Evolutionary conservation across 2,329 filamentous ascomycete genomes (phyloP).

Genomic region (Ophiocordyceps sinensis): DNA sequence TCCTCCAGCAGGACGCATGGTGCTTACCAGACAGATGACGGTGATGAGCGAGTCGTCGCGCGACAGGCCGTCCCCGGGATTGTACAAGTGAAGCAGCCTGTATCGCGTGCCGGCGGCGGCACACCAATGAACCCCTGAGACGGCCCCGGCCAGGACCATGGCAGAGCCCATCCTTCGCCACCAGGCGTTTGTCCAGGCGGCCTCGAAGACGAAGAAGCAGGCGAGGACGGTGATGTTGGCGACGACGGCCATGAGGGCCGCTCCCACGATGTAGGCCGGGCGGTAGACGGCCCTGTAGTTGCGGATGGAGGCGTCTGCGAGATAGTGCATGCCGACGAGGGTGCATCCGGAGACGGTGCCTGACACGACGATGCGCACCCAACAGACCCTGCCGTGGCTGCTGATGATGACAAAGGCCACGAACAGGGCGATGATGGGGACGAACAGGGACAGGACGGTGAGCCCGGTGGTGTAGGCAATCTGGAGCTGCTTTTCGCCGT

Average conservation of each 20-base stretch:
- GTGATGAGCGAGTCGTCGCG: slow-evolving; percentile 32
- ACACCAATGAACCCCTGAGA: slow-evolving; percentile 79
- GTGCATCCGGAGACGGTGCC: slow-evolving; percentile 57
- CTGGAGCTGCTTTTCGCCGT: slow-evolving; percentile 47
- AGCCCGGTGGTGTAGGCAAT: slow-evolving; percentile 58
- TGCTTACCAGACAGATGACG: slow-evolving; percentile 50
- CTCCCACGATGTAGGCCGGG: slow-evolving; percentile 45
- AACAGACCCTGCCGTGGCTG: slow-evolving; percentile 37
- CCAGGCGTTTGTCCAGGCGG: slow-evolving; percentile 62
- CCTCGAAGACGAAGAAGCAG: slow-evolving; percentile 62
- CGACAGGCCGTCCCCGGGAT: slow-evolving; percentile 8
- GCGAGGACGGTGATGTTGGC: slow-evolving; percentile 55
- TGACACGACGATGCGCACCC: slow-evolving; percentile 43
- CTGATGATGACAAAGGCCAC: slow-evolving; percentile 58
- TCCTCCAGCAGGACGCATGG: not conserved
- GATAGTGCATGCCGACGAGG: slow-evolving; percentile 74
- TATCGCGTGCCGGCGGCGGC: slow-evolving; percentile 58
- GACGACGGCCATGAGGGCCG: slow-evolving; percentile 54
- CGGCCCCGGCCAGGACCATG: slow-evolving; percentile 52
- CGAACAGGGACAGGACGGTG: slow-evolving; percentile 62
- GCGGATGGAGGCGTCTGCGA: slow-evolving; percentile 66
- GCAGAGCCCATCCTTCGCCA: slow-evolving; percentile 58
- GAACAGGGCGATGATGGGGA: slow-evolving; percentile 60
- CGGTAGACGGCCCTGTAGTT: slow-evolving; percentile 57
- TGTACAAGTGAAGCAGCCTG: slow-evolving; percentile 28